These are phyloP conservation scores for Entonaema liquescens DNA, from an alignment of 495 filamentous ascomycete genomes.

Conservation along the genomic window DNA sequence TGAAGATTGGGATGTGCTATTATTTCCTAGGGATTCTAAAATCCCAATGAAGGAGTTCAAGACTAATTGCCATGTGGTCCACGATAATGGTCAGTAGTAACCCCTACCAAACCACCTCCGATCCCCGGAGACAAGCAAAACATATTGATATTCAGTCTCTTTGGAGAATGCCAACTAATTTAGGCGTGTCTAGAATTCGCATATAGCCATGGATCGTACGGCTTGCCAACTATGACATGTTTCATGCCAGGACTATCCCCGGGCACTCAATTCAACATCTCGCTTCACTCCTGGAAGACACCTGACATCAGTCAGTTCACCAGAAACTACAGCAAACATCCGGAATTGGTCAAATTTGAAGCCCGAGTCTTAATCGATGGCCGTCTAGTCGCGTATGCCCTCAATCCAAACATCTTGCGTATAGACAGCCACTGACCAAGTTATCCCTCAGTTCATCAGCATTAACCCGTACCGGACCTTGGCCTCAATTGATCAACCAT, in stretches of 20 bases:
- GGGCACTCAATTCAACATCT: conserved; percentile 74
- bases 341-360: conserved; percentile 70
- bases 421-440: conserved; percentile 2
- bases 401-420: not conserved
- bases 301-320: conserved; percentile 70
- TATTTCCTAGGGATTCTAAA: conserved; percentile 70
- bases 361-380: conserved; percentile 78
- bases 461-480: conserved; percentile 64
- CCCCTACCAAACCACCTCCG: not conserved
- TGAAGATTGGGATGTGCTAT: conserved; percentile 84
- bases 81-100: conserved; percentile 65
- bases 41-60: conserved; percentile 88
- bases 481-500: conserved; percentile 65
- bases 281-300: conserved; percentile 81
- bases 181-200: conserved; percentile 48
- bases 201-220: conserved; percentile 52
- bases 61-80: conserved; percentile 79
- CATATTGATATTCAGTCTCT: not conserved
- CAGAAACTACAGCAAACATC: conserved; percentile 66
- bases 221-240: conserved; percentile 75
- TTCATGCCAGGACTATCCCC: conserved; percentile 75
- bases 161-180: not conserved
- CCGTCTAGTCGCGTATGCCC: conserved; percentile 66
- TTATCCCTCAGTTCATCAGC: conserved; percentile 56
- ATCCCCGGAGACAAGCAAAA: not conserved